Conservation (phyloP, 345 rosid genomes). For the Pistacia vera region DNA sequence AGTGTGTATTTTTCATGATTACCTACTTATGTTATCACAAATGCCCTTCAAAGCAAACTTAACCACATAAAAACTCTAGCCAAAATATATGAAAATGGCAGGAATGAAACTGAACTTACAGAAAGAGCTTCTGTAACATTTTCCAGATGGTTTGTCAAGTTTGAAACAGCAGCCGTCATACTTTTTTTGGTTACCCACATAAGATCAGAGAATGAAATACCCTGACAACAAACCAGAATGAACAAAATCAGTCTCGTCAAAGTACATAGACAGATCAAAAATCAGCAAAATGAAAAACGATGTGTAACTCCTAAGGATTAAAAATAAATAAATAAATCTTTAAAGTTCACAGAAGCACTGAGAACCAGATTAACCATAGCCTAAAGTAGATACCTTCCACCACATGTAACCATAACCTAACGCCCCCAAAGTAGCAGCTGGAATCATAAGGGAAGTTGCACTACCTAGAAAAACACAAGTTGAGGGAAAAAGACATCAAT, state of each 20-base stretch:
- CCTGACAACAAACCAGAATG: slow-evolving; percentile 42
- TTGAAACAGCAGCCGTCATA: slow-evolving; percentile 79
- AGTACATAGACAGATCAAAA: slow-evolving; percentile 1
- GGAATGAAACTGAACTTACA: slow-evolving; percentile 44
- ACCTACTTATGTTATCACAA: slow-evolving; percentile 1
- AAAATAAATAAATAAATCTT: background rate
- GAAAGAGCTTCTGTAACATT: slow-evolving; percentile 75
- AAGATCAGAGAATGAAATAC: slow-evolving; percentile 82
- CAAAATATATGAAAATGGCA: slow-evolving; percentile 24
- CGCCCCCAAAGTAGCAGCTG: slow-evolving; percentile 84
- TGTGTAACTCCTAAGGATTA: background rate
- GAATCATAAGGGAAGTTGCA: slow-evolving; percentile 54
- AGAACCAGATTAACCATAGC: background rate
- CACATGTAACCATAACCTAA: slow-evolving; percentile 99
- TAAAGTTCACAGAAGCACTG: background rate
- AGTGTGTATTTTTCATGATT: background rate
- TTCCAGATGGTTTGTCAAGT: slow-evolving; percentile 82
- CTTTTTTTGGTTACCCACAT: slow-evolving; percentile 84
- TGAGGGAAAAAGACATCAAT: background rate
- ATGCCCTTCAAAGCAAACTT: slow-evolving; percentile 9
- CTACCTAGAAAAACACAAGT: slow-evolving; percentile 46
- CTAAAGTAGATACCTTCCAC: slow-evolving; percentile 76
- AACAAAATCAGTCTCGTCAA: slow-evolving; percentile 15
- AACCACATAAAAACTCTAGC: background rate
- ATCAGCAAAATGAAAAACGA: background rate